Evolutionary conservation across 306 rosid genomes (phyloP).

Genomic region (Prosopis cineraria): DNA sequence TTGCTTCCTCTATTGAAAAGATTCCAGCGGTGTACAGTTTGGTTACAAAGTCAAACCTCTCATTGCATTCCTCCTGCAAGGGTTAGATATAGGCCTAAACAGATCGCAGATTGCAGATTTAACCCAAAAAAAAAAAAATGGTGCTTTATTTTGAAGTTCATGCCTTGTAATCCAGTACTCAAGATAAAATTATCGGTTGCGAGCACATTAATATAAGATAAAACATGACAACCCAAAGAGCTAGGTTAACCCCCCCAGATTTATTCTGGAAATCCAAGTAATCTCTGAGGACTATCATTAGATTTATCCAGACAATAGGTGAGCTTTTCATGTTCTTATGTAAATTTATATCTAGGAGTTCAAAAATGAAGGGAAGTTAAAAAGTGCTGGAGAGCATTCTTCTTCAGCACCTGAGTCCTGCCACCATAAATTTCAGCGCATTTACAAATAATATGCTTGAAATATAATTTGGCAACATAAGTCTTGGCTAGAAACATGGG

Average conservation of each 20-base stretch:
- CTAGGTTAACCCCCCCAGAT: not conserved
- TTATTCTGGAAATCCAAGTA: not conserved
- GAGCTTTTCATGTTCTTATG: not conserved
- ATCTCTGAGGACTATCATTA: not conserved
- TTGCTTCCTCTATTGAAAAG: conserved; percentile 21
- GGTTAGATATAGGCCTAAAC: not conserved
- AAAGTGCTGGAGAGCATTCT: not conserved
- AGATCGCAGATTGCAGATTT: conserved; percentile 16
- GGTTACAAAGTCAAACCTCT: not conserved
- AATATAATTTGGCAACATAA: not conserved
- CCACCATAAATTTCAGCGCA: conserved; percentile 15
- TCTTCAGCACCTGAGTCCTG: not conserved
- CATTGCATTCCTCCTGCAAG: conserved; percentile 27
- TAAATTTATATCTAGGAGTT: not conserved
- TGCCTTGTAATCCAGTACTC: not conserved
- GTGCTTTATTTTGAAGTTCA: not conserved
- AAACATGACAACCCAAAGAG: not conserved
- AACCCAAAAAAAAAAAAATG: not conserved
- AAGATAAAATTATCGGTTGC: not conserved
- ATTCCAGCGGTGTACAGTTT: conserved; percentile 12
- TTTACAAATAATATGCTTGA: not conserved
- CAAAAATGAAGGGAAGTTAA: not conserved
- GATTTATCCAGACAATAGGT: not conserved
- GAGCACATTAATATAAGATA: not conserved
- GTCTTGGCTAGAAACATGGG: not conserved